Conservation (phyloP, 768 basidiomycete genomes). For the Lactarius deliciosus region DNA sequence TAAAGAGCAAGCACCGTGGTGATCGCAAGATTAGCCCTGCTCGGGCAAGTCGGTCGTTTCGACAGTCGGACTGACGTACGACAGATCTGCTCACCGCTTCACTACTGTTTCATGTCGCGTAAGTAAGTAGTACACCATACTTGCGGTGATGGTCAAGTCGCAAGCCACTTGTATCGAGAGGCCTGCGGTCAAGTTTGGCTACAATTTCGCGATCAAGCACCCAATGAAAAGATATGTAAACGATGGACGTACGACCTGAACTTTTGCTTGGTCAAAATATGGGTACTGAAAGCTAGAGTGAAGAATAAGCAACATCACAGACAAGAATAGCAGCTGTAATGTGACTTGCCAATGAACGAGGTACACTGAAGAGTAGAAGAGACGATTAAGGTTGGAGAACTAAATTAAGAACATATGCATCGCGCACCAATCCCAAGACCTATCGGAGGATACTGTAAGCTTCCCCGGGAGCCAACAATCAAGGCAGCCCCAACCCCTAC, state of each 20-base stretch:
- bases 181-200: neutral
- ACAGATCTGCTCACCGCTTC: slow-evolving; percentile 2
- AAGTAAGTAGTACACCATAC: slow-evolving; percentile 15
- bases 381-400: neutral
- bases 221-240: neutral
- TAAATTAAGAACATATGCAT: too few relatives aligned
- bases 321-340: neutral
- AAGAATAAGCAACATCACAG: neutral
- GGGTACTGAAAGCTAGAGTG: slow-evolving; percentile 8
- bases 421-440: slow-evolving; percentile 7
- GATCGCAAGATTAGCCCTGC: slow-evolving; percentile 1
- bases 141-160: slow-evolving; percentile 11
- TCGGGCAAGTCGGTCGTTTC: neutral
- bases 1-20: slow-evolving; percentile 9
- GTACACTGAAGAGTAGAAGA: neutral
- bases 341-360: slow-evolving; percentile 6
- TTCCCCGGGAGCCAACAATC: neutral
- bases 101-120: neutral
- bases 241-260: neutral
- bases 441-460: neutral
- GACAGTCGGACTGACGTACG: neutral
- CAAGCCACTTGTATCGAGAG: slow-evolving; percentile 1
- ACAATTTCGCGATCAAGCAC: neutral
- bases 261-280: neutral
- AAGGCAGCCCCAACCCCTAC: neutral